phyloP scores from a whole-genome alignment of 2,329 filamentous ascomycete species.

The Sclerotinia minor region DNA sequence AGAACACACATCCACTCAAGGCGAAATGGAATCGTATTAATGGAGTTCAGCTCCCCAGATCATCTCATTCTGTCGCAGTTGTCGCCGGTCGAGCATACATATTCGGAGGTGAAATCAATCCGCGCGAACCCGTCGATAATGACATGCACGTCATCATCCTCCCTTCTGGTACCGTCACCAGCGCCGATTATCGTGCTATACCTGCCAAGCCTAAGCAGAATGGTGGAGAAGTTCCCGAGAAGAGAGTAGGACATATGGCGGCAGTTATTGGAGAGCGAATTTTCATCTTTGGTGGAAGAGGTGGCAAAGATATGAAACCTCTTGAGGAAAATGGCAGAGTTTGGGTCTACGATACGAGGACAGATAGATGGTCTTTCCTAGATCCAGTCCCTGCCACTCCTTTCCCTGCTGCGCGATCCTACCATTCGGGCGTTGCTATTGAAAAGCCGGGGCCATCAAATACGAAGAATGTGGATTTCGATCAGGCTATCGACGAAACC shows the following conservation, averaged over 20 bases:
- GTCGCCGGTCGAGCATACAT: slow-evolving; percentile 61
- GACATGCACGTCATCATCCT: slow-evolving; percentile 67
- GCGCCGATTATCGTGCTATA: slow-evolving; percentile 60
- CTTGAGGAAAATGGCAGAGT: slow-evolving; percentile 73
- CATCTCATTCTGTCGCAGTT: slow-evolving; percentile 70
- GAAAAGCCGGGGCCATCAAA: slow-evolving; percentile 49
- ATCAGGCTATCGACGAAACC: slow-evolving; percentile 50
- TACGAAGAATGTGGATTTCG: slow-evolving; percentile 34
- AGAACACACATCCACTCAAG: slow-evolving; percentile 45
- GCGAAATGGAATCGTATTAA: slow-evolving; percentile 62
- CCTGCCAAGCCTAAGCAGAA: slow-evolving; percentile 48
- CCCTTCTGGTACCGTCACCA: slow-evolving; percentile 54
- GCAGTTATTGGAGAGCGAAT: slow-evolving; percentile 67
- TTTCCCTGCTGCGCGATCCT: slow-evolving; percentile 66
- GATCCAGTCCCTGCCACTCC: slow-evolving; percentile 54
- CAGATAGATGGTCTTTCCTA: slow-evolving; percentile 64
- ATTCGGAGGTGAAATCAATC: slow-evolving; percentile 73
- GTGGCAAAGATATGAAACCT: slow-evolving; percentile 66
- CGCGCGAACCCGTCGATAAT: slow-evolving; percentile 70
- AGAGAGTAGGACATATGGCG: slow-evolving; percentile 73
- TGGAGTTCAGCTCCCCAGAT: slow-evolving; percentile 62
- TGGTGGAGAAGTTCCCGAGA: slow-evolving; percentile 55
- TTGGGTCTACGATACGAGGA: slow-evolving; percentile 71
- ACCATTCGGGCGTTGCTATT: slow-evolving; percentile 63
- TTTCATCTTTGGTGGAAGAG: slow-evolving; percentile 80